These are phyloP conservation scores for Pythium dissimile DNA, from an alignment of 352 stramenopile genomes.

Conservation along the genomic window DNA sequence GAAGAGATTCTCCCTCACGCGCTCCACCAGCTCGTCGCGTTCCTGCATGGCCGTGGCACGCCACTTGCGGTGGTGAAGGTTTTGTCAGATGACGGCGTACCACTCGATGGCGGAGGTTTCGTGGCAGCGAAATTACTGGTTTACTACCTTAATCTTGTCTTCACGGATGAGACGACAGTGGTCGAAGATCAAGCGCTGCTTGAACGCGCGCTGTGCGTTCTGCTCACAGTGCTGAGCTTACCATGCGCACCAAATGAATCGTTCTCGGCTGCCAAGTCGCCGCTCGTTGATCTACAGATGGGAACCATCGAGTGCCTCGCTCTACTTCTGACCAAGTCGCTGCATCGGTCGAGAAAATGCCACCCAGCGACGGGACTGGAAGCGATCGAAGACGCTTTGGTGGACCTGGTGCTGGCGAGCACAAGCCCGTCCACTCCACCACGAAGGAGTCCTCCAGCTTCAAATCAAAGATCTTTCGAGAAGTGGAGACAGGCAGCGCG, in stretches of 20 bases:
- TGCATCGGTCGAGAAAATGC: too few species aligned
- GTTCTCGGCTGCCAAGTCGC: slow-evolving; percentile 23
- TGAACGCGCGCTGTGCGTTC: slow-evolving; percentile 25
- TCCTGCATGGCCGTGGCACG: slow-evolving; percentile 30
- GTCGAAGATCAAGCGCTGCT: neutral
- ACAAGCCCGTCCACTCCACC: too few species aligned
- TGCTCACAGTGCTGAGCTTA: slow-evolving; percentile 54
- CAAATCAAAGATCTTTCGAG: slow-evolving; percentile 11
- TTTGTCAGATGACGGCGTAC: neutral
- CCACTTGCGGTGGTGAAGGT: neutral
- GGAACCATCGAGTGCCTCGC: slow-evolving; percentile 69
- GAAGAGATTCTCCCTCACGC: slow-evolving; percentile 35
- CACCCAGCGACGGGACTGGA: too few species aligned
- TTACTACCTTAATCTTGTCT: slow-evolving; percentile 72
- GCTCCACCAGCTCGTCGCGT: slow-evolving; percentile 37
- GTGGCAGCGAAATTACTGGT: slow-evolving; percentile 68
- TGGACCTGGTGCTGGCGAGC: neutral
- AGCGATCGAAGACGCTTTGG: neutral
- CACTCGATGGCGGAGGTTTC: slow-evolving; percentile 27
- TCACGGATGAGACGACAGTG: slow-evolving; percentile 32
- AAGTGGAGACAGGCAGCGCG: slow-evolving; percentile 27
- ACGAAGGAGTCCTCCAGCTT: too few species aligned
- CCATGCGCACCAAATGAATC: slow-evolving; percentile 17
- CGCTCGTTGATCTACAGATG: slow-evolving; percentile 59
- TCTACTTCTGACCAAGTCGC: slow-evolving; percentile 28